Base-by-base conservation (phyloP, 495 filamentous ascomycete genomes). In the Pseudevernia furfuracea region DNA sequence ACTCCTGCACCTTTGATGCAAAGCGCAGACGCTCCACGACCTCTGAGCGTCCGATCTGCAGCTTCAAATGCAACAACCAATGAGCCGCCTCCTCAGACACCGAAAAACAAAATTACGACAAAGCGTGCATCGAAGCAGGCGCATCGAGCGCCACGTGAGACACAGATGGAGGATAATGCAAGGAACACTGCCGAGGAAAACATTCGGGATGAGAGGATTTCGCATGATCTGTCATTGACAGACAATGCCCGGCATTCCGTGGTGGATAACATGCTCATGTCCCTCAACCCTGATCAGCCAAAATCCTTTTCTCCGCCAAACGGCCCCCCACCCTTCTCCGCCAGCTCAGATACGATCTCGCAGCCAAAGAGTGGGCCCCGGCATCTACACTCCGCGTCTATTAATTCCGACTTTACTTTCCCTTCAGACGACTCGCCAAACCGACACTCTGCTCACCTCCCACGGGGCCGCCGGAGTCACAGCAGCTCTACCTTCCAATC, bases 241-340 rank as follows among this genome's bases (percentile, higher is more conserved):
- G 79, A 87, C 58, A 85, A 87, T 66, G 87, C 86, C 36, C 85
- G 92, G 58, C 89, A 91, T 68, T 96, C 92, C 30, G 85, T 97
- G 56, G 88, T 97, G 52, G 89, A 92, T 74, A 92, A 96, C 70
- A 91, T 97, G 85, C 83, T 97, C 17, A 81, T 92, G 38, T 96
- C 92, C 23, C 83, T 97, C 64, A 91, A 95, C 74, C 62, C 70
- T 76, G 58, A 80, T 75, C 69, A 77, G 76, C 59, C 62, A 4
- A 59, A 53, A 53, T 46, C 62, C 41, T 58, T 61, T n/a, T 65
- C 36, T 74, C 73, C 46, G 72, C 76, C 61, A 63, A 65, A 36
- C 67, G 67, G 56, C 58, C 58, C 23, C 34, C 62, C 62, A 43
- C 48, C 58, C 7, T 55, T 60, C 59, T 64, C 76, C 69, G 12